Evolutionary conservation across 2,329 filamentous ascomycete species (phyloP), one percentile per base, ranked within the genome.

Genomic region (Septoria linicola): DNA sequence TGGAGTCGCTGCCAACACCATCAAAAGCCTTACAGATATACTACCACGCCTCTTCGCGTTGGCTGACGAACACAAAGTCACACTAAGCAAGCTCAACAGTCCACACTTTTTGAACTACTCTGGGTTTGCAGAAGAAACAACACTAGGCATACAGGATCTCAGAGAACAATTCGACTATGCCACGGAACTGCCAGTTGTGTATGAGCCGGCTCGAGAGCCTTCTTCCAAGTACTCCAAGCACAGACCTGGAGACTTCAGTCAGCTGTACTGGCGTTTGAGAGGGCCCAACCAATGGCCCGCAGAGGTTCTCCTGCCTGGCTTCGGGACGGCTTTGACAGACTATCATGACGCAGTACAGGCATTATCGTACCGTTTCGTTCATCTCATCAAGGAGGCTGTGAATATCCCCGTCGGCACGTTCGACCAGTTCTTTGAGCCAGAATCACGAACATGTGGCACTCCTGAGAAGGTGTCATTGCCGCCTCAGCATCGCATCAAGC

Each of bases 61-160:
- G 1, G 57, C 71, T 0, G 42, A 59, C 1, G 55, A 60, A 2
- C 62, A 66, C 4, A 80, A 80, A 50, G 61, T 63, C 0, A 58
- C 59, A 1, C 63, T 79, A 8, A 73, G 73, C 0, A 68, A 80
- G 14, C 65, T 72, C 20, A 77, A 81, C 20, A 83, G 78, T 1
- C 79, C 80, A 8, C 80, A 83, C 61, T 82, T 84, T 49, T 68
- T 84, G 2, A 81, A 81, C 0, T 84, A 83, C 61, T 80, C 77
- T 54, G 74, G 70, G 0, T 73, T 74, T 14, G 80, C 80, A 0
- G 70, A 76, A 19, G 81, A 84, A 63, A 79, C 68, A 0, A 84
- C 82, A 1, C 75, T 77, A 0, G 78, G 79, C 0, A 66, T 68
- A 44, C 59, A 66, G 11, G 81, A 84, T 60, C 66, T 71, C 14